Evolutionary conservation across 2,329 filamentous ascomycete species (phyloP).

Genomic region (Colletotrichum agaves): DNA sequence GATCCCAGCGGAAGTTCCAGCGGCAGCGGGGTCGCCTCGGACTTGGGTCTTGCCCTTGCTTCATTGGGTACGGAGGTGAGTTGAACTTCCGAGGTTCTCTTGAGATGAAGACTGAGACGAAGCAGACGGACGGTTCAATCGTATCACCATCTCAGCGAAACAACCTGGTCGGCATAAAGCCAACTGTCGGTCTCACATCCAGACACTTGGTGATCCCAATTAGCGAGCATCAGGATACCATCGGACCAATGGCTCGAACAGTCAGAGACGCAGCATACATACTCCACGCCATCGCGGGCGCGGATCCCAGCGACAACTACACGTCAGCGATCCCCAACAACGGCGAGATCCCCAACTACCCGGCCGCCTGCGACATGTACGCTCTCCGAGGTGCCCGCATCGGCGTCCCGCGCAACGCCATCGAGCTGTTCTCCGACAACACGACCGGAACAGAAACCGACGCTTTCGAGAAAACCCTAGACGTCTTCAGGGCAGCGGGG

Average conservation of each 20-base stretch:
- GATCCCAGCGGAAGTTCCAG: conserved; percentile 71
- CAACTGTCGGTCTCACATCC: conserved; percentile 73
- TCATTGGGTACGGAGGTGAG: conserved; percentile 71
- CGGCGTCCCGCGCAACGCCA: conserved; percentile 70
- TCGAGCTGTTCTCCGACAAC: conserved; percentile 48
- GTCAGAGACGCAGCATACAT: conserved; percentile 71
- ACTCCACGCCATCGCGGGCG: conserved; percentile 71
- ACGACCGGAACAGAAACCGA: conserved; percentile 45
- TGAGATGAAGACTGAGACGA: conserved; percentile 43
- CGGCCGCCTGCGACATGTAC: conserved; percentile 63
- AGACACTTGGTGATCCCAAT: conserved; percentile 73
- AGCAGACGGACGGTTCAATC: conserved; percentile 70
- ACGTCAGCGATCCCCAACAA: conserved; percentile 70
- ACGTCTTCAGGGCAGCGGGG: conserved; percentile 62
- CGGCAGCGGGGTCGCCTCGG: conserved; percentile 69
- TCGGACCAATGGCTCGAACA: conserved; percentile 71
- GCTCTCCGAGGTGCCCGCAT: conserved; percentile 68
- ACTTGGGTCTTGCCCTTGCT: conserved; percentile 68
- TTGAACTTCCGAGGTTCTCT: conserved; percentile 50
- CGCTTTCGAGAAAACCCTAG: conserved; percentile 65
- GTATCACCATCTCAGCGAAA: conserved; percentile 62
- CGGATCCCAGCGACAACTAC: conserved; percentile 69
- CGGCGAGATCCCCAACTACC: conserved; percentile 65
- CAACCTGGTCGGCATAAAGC: conserved; percentile 75
- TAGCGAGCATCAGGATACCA: conserved; percentile 69